These are phyloP conservation scores for Saccharum spontaneum DNA, from an alignment of 176 grass and related monocot genomes.

Conservation along the genomic window DNA sequence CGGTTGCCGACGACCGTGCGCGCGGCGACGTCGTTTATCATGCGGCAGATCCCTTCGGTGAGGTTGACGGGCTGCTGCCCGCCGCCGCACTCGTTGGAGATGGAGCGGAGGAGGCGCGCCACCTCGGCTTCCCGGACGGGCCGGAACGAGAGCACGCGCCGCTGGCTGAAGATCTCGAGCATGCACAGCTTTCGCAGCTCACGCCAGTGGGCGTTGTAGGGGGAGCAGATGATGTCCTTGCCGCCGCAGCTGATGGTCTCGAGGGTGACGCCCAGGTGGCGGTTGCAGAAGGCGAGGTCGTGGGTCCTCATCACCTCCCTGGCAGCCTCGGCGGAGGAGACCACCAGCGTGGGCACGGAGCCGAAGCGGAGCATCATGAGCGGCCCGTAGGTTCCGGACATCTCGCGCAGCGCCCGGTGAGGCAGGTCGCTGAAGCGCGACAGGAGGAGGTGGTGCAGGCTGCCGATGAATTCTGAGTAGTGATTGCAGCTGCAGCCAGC, in stretches of 20 bases:
- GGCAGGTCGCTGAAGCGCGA: constrained; percentile 27
- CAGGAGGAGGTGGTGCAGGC: constrained; percentile 39
- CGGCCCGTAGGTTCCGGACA: neutral
- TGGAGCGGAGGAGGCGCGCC: constrained; percentile 4
- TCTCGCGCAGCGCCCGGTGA: constrained; percentile 23
- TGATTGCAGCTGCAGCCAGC: too few relatives aligned
- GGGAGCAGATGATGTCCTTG: constrained; percentile 24
- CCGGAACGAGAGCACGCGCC: constrained; percentile 41
- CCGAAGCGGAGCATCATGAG: neutral
- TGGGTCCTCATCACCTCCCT: constrained; percentile 38
- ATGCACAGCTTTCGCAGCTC: constrained; percentile 37
- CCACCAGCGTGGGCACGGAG: neutral
- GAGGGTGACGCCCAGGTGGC: constrained; percentile 19
- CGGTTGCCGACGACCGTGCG: constrained; percentile 28
- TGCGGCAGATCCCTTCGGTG: neutral
- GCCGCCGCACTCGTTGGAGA: neutral
- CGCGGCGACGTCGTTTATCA: constrained; percentile 4
- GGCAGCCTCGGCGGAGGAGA: constrained; percentile 19
- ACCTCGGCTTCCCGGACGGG: constrained; percentile 31
- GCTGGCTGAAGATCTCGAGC: constrained; percentile 41
- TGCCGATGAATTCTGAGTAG: too few relatives aligned
- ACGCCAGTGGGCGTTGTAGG: constrained; percentile 42
- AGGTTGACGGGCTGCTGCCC: neutral
- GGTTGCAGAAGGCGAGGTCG: constrained; percentile 37
- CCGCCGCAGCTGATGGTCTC: constrained; percentile 25